A percentile compares a stretch with the other conserved stretches of the same genome.
Evolutionary conservation across 768 basidiomycete genomes (phyloP).

Genomic region (Lactarius pseudohatsudake): DNA sequence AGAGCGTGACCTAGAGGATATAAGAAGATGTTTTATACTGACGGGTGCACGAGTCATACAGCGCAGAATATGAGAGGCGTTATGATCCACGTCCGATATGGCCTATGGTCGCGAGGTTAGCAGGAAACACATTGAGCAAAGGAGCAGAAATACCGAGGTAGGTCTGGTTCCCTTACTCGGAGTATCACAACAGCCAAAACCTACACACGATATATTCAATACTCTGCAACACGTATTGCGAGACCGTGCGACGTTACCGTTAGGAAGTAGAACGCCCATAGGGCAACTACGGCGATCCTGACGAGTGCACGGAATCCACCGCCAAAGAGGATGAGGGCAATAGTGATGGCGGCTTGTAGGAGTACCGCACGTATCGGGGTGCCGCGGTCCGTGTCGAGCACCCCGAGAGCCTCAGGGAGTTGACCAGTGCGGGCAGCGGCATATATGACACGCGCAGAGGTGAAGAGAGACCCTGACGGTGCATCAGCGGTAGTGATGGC

Average conservation of each 20-base stretch:
- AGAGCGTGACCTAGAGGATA: conserved; percentile 6
- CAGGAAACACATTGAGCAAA: background rate
- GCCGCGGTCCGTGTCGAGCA: conserved; percentile 6
- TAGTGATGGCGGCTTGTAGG: conserved; percentile 4
- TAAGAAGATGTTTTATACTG: background rate
- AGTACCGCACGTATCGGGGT: conserved; percentile 13
- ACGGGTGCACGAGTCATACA: background rate
- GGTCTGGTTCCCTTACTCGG: conserved; percentile 13
- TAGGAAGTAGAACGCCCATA: conserved; percentile 18
- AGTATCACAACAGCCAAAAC: conserved; percentile 15
- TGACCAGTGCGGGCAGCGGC: conserved; percentile 10
- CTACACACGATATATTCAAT: background rate
- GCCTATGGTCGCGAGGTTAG: background rate
- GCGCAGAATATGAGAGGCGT: conserved; percentile 18
- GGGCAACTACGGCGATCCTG: conserved; percentile 13
- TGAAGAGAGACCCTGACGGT: conserved; percentile 7
- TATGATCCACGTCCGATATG: conserved; percentile 17
- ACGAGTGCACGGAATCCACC: conserved; percentile 14
- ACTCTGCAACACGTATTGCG: background rate
- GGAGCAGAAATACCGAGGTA: conserved; percentile 4
- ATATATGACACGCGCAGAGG: conserved; percentile 15
- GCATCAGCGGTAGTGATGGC: background rate
- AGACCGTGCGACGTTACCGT: background rate
- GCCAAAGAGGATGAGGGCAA: conserved; percentile 11
- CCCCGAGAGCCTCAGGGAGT: conserved; percentile 6